Evolutionary conservation across 2,329 filamentous ascomycete genomes (phyloP).

Genomic region (Mariannaea sp.): DNA sequence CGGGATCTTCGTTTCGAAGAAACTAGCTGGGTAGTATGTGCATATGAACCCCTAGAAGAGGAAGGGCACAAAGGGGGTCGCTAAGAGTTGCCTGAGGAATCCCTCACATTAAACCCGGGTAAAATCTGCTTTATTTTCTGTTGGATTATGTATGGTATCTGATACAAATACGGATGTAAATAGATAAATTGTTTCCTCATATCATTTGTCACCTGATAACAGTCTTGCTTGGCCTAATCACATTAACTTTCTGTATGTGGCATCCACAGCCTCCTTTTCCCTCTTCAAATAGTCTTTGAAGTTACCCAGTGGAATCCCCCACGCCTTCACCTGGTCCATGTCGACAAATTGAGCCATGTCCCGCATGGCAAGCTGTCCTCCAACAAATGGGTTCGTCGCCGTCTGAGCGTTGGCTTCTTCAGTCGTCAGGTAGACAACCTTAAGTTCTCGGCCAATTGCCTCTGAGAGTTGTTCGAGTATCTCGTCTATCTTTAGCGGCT

Average conservation of each 20-base stretch:
- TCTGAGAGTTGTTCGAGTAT: conserved; percentile 44
- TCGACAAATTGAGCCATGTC: conserved; percentile 45
- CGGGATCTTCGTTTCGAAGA: no score
- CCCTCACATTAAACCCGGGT: no score
- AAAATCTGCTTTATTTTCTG: no score
- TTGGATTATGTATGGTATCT: no score
- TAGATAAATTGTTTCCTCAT: no score
- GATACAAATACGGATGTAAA: no score
- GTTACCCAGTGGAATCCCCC: conserved; percentile 48
- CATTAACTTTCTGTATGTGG: conserved; percentile 35
- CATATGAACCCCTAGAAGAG: no score
- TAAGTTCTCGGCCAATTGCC: conserved; percentile 43
- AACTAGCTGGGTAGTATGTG: no score
- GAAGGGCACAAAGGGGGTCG: no score
- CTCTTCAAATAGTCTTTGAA: conserved; percentile 50
- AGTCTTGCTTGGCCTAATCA: background rate
- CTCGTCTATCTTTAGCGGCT: conserved; percentile 44
- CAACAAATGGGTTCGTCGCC: conserved; percentile 44
- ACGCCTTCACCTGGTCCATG: conserved; percentile 42
- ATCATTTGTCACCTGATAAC: no score
- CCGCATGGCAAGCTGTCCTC: conserved; percentile 44
- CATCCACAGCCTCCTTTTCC: conserved; percentile 42
- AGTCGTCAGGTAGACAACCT: conserved; percentile 46
- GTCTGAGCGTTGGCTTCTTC: conserved; percentile 46
- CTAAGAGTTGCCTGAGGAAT: no score